Percentiles rank a stretch among this genome's conserved stretches.
Evolutionary conservation across 2,329 filamentous ascomycete genomes (phyloP).

Genomic region (Madurella fahalii): DNA sequence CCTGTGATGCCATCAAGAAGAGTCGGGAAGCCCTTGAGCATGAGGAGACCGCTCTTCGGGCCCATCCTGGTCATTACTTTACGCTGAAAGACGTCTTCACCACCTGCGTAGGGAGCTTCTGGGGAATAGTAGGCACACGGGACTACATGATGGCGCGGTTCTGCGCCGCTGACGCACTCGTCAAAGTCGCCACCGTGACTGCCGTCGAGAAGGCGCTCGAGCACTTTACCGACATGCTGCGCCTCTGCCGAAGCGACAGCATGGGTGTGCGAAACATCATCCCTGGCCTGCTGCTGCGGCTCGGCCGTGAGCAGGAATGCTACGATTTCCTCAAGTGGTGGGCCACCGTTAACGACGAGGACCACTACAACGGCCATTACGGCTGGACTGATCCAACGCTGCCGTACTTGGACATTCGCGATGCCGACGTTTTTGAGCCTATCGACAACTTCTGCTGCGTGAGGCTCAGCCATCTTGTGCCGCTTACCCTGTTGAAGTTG

Average conservation of each 20-base stretch:
- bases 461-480: conserved; percentile 19
- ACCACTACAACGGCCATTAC: too few species aligned
- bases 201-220: conserved; percentile 35
- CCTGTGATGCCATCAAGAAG: conserved; percentile 25
- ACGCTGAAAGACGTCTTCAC: conserved; percentile 26
- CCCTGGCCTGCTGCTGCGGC: conserved; percentile 33
- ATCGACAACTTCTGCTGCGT: conserved; percentile 5
- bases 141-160: conserved; percentile 36
- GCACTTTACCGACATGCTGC: conserved; percentile 43
- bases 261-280: conserved; percentile 40
- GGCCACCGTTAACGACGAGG: conserved; percentile 24
- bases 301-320: conserved; percentile 33
- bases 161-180: conserved; percentile 27
- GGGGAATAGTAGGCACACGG: conserved; percentile 30
- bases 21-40: conserved; percentile 16
- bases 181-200: conserved; percentile 28
- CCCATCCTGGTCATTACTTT: conserved; percentile 2
- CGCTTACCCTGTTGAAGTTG: conserved; percentile 24
- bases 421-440: conserved; percentile 40
- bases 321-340: conserved; percentile 50
- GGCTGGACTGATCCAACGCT: conserved; percentile 28
- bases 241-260: conserved; percentile 42
- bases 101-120: conserved; percentile 34
- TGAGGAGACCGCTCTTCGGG: conserved; percentile 25
- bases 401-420: conserved; percentile 34